These are phyloP conservation scores for Xylariomycetidae sp. DNA, from an alignment of 2,329 filamentous ascomycete genomes.

Conservation along the genomic window DNA sequence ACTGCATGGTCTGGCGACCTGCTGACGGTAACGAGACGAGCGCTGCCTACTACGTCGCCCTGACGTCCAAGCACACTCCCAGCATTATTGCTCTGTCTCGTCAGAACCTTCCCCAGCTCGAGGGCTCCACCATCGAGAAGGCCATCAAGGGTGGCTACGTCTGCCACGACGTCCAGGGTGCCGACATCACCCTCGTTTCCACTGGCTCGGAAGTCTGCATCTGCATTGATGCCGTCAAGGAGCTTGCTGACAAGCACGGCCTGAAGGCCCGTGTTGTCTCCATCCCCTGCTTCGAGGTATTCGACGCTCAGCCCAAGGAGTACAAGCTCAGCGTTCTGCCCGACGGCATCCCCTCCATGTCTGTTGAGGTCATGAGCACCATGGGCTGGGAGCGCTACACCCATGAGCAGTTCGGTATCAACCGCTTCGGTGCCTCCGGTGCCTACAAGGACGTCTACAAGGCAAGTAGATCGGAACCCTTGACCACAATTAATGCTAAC, in stretches of 20 bases:
- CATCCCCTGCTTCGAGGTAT: constrained; percentile 94
- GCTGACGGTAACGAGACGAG: constrained; percentile 98
- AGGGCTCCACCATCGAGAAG: constrained; percentile 84
- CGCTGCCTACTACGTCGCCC: constrained; percentile 91
- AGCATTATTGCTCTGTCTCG: constrained; percentile 91
- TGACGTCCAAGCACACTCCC: constrained; percentile 85
- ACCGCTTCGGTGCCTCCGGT: constrained; percentile 96
- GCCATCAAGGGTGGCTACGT: constrained; percentile 95
- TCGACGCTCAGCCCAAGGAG: constrained; percentile 88
- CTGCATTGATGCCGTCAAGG: constrained; percentile 86
- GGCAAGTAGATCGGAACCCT: constrained; percentile 39
- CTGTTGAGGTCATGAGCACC: constrained; percentile 94
- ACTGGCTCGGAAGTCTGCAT: constrained; percentile 96
- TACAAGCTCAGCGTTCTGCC: constrained; percentile 91
- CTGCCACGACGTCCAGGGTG: constrained; percentile 74
- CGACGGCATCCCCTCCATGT: constrained; percentile 87
- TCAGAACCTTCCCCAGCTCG: constrained; percentile 96
- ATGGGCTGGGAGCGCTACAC: constrained; percentile 99
- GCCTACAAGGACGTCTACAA: constrained; percentile 98
- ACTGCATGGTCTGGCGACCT: constrained; percentile 99
- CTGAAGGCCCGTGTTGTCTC: constrained; percentile 89
- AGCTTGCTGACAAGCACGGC: constrained; percentile 81
- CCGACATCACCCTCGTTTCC: constrained; percentile 82
- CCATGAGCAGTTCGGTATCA: constrained; percentile 98
- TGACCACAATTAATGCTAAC: constrained; percentile 29